These are phyloP conservation scores for Gloeostereum incarnatum DNA, from an alignment of 768 basidiomycete genomes.

Conservation along the genomic window DNA sequence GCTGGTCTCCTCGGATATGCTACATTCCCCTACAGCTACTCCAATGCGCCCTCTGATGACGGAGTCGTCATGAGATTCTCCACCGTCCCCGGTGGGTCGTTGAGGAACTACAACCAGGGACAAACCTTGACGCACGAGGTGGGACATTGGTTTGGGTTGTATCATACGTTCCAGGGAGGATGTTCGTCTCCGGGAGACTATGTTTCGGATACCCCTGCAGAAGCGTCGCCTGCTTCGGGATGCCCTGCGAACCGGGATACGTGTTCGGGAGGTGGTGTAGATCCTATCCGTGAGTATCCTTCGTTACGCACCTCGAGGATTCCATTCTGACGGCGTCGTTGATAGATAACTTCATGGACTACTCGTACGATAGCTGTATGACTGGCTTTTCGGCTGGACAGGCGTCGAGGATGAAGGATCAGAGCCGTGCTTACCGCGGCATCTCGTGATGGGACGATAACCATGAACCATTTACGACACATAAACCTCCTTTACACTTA, in stretches of 20 bases:
- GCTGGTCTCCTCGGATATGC: slow-evolving; percentile 25
- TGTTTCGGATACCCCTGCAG: slow-evolving; percentile 33
- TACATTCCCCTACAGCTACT: slow-evolving; percentile 27
- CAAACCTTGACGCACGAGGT: slow-evolving; percentile 27
- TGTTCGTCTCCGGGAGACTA: slow-evolving; percentile 25
- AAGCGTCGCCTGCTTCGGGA: slow-evolving; percentile 23
- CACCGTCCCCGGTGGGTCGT: slow-evolving; percentile 17
- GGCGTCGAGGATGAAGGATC: slow-evolving; percentile 13
- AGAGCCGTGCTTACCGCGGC: slow-evolving; percentile 20
- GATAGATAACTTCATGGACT: slow-evolving; percentile 37
- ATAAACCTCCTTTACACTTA: no score
- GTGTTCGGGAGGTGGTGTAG: slow-evolving; percentile 21
- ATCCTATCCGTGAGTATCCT: slow-evolving; percentile 28
- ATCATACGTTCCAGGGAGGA: slow-evolving; percentile 28
- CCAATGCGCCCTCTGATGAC: slow-evolving; percentile 20
- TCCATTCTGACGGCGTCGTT: neutral
- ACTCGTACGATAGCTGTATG: slow-evolving; percentile 35
- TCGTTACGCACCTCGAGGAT: neutral
- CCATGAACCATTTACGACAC: no score
- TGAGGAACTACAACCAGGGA: slow-evolving; percentile 16
- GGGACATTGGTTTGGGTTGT: slow-evolving; percentile 28
- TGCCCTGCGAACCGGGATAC: slow-evolving; percentile 23
- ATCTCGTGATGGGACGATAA: no score
- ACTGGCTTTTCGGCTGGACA: slow-evolving; percentile 22
- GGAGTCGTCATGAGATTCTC: slow-evolving; percentile 21